Base-by-base conservation (phyloP, 2,329 filamentous ascomycete species). In the Aspergillus vadensis region DNA sequence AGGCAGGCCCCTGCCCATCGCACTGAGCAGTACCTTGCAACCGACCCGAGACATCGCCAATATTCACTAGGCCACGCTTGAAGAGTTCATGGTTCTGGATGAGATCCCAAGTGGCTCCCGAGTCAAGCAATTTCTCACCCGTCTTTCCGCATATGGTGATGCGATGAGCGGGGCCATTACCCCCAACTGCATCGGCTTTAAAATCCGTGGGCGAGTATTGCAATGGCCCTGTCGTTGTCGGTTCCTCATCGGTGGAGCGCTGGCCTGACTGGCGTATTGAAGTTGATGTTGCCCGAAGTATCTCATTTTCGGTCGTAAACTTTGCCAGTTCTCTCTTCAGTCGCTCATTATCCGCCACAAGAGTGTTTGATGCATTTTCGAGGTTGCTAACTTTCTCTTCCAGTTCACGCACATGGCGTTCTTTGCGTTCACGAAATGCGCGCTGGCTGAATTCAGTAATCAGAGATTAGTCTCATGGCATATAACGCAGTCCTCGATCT, bases 381-480 rank as follows among this genome's bases (percentile, higher is more conserved):
- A 97, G 86, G 52, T 82, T 83, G 53, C 86, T 88, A 27, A 98
- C 87, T 74, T 96, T 95, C 59, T 87, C 86, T 77, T 98, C 93
- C 23, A 98, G 88, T 63, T 98, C 92, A 75, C 93, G 93, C 64
- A 98, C 92, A 72, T 96, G 93, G 60, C 88, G 89, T 76, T 98
- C 94, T 77, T 98, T 98, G 68, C 94, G 89, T 77, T 98, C 94
- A 62, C 94, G 91, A 76, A 98, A 98, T 32, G 95, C 94, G 69
- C 94, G 89, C 83, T 98, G 95, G 51, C 94, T 97, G 61, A n/a
- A 23, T 14, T 43, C 36, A 8, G 10, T 2, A 21, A 38, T 4
- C 27, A 27, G 43, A 14, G 2, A 14, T 27, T 39, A 41, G n/a
- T 27, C 15, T 2, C 8, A 8, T 25, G 19, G 39, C 25, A 44